Evolutionary conservation across 2,329 filamentous ascomycete species (phyloP).

Genomic region (Ophiosphaerella narmari): DNA sequence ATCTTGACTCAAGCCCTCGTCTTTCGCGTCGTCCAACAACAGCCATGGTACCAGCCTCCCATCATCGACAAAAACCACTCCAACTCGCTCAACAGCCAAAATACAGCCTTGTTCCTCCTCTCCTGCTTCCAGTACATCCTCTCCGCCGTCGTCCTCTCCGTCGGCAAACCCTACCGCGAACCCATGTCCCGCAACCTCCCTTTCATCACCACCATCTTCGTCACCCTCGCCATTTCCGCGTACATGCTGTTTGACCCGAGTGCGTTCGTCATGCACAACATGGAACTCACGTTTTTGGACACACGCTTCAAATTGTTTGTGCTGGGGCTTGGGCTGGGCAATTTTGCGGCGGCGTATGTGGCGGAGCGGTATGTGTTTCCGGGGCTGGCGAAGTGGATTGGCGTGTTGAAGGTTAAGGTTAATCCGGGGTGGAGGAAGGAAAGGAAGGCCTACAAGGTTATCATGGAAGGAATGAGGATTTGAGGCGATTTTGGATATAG

Average conservation of each 20-base stretch:
- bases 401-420: conserved; percentile 61
- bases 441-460: conserved; percentile 85
- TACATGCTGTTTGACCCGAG: conserved; percentile 84
- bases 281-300: conserved; percentile 84
- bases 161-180: conserved; percentile 88
- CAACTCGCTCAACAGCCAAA: conserved; percentile 90
- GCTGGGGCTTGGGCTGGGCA: conserved; percentile 69
- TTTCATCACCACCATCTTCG: conserved; percentile 76
- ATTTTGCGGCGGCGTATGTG: conserved; percentile 70
- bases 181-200: conserved; percentile 80
- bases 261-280: conserved; percentile 69
- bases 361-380: conserved; percentile 75
- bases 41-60: conserved; percentile 85
- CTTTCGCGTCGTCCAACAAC: conserved; percentile 74
- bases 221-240: conserved; percentile 68
- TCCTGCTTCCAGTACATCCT: conserved; percentile 96
- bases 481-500: conserved; percentile 1
- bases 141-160: conserved; percentile 84
- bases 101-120: conserved; percentile 85
- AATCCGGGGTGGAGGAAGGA: conserved; percentile 65
- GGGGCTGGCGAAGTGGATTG: conserved; percentile 68
- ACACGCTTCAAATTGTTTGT: conserved; percentile 74
- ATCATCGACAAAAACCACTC: conserved; percentile 75
- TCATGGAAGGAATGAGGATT: conserved; percentile 50
- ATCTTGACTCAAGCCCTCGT: conserved; percentile 75